Base-by-base conservation (phyloP, 352 stramenopile species). In the Phytophthora fragariae region DNA sequence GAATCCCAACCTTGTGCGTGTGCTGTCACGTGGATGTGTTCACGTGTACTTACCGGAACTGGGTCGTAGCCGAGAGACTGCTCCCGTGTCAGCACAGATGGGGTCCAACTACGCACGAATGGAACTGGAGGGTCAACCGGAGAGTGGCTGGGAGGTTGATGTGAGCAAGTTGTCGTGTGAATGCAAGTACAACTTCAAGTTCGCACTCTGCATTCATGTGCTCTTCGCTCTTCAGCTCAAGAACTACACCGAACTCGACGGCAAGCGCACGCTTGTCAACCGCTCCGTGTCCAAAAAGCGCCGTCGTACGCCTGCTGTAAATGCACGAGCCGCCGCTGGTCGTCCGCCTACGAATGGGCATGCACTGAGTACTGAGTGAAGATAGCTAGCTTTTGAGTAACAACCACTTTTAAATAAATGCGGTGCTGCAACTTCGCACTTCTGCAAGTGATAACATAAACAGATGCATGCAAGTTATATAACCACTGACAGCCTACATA, bases 161-260 rank as follows among this genome's bases (percentile, higher is more conserved):
- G 21, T 46, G 5, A 27, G 33, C 9, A 24, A 3, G 37, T 27
- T 19, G 24, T 39, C 57, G 35, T 44, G 41, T 44, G 39, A 21
- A 54, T 63, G 39, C 21, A 63, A 54, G 37, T 63, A 63, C 39
- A 35, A 63, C 24, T 54, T 63, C 39, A 63, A 63, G 39, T 44
- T 63, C n/a, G 39, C 19, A 4, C 6, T 63, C 11, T 63, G 19
- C 24, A 54, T 53, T 41, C 57, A 63, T 39, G 37, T 63, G 2
- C 19, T 54, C 9, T 39, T 63, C 9, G 47, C 47, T 31, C 17
- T 55, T 15, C 47, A 17, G 47, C 10, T 31, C 10, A 31, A 55
- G 21, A 8, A 63, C 41, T 64, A 55, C 39, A 64, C 57, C 7
- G 39, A 24, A 1, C n/a, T 63, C 10, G 19, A 63, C 27, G 57